Base-by-base conservation (phyloP, 352 stramenopile genomes). In the Thalassiosira livingstoniorum region DNA sequence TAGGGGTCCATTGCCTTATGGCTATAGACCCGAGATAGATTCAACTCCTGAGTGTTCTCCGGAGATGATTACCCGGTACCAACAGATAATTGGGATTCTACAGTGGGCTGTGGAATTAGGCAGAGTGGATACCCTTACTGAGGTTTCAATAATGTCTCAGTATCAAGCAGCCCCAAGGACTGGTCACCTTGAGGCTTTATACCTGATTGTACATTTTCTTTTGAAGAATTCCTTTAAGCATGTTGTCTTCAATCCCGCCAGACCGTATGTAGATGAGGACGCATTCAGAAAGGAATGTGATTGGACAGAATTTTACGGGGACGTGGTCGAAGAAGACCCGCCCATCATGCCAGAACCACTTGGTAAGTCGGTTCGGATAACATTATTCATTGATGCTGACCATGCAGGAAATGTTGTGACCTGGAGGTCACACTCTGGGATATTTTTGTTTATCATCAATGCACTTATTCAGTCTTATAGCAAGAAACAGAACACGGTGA, bases 271-370 rank as follows among this genome's bases (percentile, higher is more conserved):
- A 15, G 51, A 82, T 27, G 39, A 75, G 32, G 43, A 53, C 1
- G 11, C 35, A 53, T 83, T 83, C 18, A 72, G 67, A 53, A 1
- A 32, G 0, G 29, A 61, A 4, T 71, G 53, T 25, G 69, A 85
- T 69, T 90, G 85, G 81, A 75, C n/a, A 11, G 60, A 86, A 23
- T 85, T 87, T 45, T 90, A 90, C 54, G 64, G 58, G n/a, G 81
- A 83, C 29, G 67, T 78, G 3, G 62, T 31, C 13, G 70, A 88
- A 53, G 68, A 78, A 23, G 72, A 87, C 21, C 68, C 82, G 35
- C 31, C 34, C n/a, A 39, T 77, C 0, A 80, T 80, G 47, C 85
- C 70, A 18, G 53, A 76, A 53, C 60, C 74, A 60, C 70, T 81
- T 5, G 85, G 85, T 4, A 34, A 60, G 7, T 4, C 63, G 27